Percentiles rank a stretch among this genome's conserved stretches.
Evolutionary conservation across 2,329 filamentous ascomycete species (phyloP).

Genomic region (Xylariaceae sp.): DNA sequence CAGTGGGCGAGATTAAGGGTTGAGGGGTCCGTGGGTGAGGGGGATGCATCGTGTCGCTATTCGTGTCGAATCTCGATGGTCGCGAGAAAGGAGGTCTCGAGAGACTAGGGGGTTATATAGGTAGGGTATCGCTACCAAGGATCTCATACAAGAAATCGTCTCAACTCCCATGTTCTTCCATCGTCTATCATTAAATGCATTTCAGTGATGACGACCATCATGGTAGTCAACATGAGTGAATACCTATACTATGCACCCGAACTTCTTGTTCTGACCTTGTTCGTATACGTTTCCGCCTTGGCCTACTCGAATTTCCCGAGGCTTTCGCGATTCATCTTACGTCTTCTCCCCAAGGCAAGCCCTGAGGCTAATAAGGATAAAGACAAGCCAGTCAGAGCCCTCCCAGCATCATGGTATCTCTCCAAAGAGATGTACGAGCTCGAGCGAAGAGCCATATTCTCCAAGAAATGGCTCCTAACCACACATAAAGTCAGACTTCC

Average conservation of each 20-base stretch:
- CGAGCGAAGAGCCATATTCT: conserved; percentile 53
- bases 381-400: conserved; percentile 16
- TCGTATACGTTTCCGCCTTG: conserved; percentile 15
- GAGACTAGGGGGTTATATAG: not conserved
- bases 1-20: not conserved
- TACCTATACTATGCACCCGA: conserved; percentile 16
- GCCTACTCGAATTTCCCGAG: conserved; percentile 13
- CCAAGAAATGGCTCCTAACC: conserved; percentile 50
- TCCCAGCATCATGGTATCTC: conserved; percentile 49
- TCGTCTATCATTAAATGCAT: not conserved
- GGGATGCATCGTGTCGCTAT: no score
- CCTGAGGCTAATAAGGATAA: conserved; percentile 8
- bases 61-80: no score
- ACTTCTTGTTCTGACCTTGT: conserved; percentile 14
- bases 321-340: conserved; percentile 2
- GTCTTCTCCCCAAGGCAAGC: conserved; percentile 4
- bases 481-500: conserved; percentile 37
- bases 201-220: not conserved
- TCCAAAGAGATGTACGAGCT: conserved; percentile 52
- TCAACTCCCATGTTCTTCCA: not conserved
- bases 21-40: no score
- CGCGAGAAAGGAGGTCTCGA: no score
- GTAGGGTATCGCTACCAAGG: not conserved
- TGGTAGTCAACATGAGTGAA: conserved; percentile 14
- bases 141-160: not conserved